Base-by-base conservation (phyloP, 1,284 basidiomycete genomes). In the Athelia psychrophila region DNA sequence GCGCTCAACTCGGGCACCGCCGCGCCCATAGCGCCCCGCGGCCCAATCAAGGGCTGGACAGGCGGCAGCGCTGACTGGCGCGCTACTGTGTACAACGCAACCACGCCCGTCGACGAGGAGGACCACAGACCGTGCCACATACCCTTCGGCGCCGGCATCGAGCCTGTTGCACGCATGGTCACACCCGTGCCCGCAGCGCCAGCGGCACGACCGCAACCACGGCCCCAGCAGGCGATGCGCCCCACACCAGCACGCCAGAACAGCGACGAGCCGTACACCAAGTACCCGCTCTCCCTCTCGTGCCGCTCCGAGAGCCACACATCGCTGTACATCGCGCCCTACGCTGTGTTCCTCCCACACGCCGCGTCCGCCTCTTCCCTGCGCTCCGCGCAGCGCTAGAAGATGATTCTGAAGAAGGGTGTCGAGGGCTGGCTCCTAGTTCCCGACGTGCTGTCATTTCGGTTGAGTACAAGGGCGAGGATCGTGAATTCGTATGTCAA, bases 41-140 rank as follows among this genome's bases (percentile, higher is more conserved):
- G 25, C 57, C 61, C 23, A 35, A 52, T 16, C 57, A 70, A 57
- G 55, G 86, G 86, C 8, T 88, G 86, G 86, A 86, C 78, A 2
- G 86, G 88, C 56, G 80, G 84, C 45, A 77, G 74, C 19, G 71
- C 81, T 51, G 80, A 79, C 0, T 88, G 86, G 86, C 78, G 85
- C 20, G 71, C 80, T 1, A 72, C 72, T 8, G 76, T 85, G 2
- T 88, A 88, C 65, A 67, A 64, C 6, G 68, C 75, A 50, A 62
- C 73, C 4, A 61, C 68, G n/a, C n/a, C n/a, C n/a, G n/a, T 2
- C n/a, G n/a, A n/a, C n/a, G n/a, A n/a, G n/a, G n/a, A n/a, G n/a
- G n/a, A n/a, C 71, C 70, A 3, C n/a, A n/a, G n/a, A n/a, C n/a
- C n/a, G n/a, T n/a, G n/a, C n/a, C n/a, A n/a, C 64, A 65, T 19